Base-by-base conservation (phyloP, 1,139 yeast species). In the Pichia norvegensis region DNA sequence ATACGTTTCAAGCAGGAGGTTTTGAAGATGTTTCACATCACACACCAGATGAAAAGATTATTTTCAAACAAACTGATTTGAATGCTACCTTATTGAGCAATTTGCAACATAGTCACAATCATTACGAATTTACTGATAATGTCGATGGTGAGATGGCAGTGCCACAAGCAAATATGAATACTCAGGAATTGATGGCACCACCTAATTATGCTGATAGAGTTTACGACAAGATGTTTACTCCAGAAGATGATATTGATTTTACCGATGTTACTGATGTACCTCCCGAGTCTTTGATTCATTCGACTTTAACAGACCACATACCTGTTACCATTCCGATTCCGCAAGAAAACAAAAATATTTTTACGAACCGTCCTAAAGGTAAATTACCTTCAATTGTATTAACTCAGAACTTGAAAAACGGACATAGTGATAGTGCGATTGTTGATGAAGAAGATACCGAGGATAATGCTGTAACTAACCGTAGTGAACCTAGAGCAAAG, bases 131-230 rank as follows among this genome's bases (percentile, higher is more conserved):
- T 10, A 45, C 42, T 17, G 50, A 49, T 17, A n/a, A 20, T 9
- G 31, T 25, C 4, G 27, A 31, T 9, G 27, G 20, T 2, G 42
- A 37, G 9, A 38, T 36, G 29, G 16, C 31, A 8, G 51, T 51
- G 9, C 52, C 54, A 4, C 21, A 36, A 4, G 43, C 47, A 9
- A 50, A 47, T 38, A 38, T 52, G 16, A 58, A 57, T 41, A 58
- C 64, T 1, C 67, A 62, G 43, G 62, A 62, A 27, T 65, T 78
- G 38, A 72, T 80, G 64, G 95, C 97, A 0, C 97, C 97, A 4
- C 98, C 98, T 27, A 74, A 84, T 51, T 92, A 92, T 60, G 88
- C 81, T 52, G 79, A 74, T 51, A 95, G 87, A 61, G 78, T 88
- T 33, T 88, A 85, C 63, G 98, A 92, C 64, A 68, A 88, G 47